Base-by-base conservation (phyloP, 1,139 yeast species). In the Yamadazyma jaroonii region DNA sequence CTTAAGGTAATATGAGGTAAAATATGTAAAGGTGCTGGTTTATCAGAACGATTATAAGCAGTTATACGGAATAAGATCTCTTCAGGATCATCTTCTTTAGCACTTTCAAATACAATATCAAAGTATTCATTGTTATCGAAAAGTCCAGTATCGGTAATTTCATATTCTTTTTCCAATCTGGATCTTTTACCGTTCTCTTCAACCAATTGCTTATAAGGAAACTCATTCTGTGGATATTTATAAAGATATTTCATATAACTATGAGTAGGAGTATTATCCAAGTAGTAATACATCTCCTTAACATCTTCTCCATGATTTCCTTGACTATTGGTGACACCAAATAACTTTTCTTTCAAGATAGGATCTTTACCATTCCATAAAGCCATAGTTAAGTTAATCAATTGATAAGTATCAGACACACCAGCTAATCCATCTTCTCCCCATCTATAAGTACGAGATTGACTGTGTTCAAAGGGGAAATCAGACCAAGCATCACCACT, bases 221-320 rank as follows among this genome's bases (percentile, higher is more conserved):
- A 90, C 61, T 79, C 79, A 33, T 72, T 67, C 49, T 88, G 96
- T 14, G 97, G 96, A 57, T 90, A 90, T 67, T 90, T 90, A 75
- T 90, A 90, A 45, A 88, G 71, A 51, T 84, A 88, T 66, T 90
- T 89, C 88, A 88, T 86, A 66, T 89, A 90, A 27, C 95, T 82
- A 61, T 90, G 97, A 9, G 96, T 77, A 5, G 97, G 97, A 3
- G 95, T 84, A 60, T 88, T 89, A 62, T 90, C 97, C 46, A 90
- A 72, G 51, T 87, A 85, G 60, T 87, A 90, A 56, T 87, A 74
- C 59, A 87, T 89, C 41, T 72, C 77, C 64, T 87, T 87, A 45
- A 87, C 96, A 59, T 90, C 97, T 56, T 90, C 97, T 40, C 97
- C 97, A 58, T 90, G 97, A 58, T 90, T 90, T 4, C 95, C 95